These are phyloP conservation scores for Myriosclerotinia duriaeana DNA, from an alignment of 2,329 filamentous ascomycete species.

Conservation along the genomic window DNA sequence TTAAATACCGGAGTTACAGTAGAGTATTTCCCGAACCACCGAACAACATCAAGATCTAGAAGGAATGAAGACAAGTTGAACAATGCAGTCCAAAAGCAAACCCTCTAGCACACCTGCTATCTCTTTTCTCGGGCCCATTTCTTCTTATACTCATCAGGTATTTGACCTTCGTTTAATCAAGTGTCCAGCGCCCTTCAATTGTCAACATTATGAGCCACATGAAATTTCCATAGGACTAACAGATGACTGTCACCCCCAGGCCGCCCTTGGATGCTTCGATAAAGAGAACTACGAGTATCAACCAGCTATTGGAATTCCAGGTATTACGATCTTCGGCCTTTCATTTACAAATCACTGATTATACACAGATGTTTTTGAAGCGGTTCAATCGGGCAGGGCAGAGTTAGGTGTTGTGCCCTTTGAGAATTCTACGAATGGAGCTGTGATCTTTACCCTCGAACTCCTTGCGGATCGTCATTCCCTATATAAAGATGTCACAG, in stretches of 20 bases:
- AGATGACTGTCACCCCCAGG: constrained; percentile 45
- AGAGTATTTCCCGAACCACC: constrained; percentile 11
- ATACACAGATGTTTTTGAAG: constrained; percentile 71
- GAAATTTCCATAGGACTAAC: constrained; percentile 32
- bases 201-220: constrained; percentile 23
- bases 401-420: constrained; percentile 84
- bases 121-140: constrained; percentile 62
- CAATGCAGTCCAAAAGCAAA: constrained; percentile 20
- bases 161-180: constrained; percentile 29
- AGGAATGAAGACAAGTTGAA: constrained; percentile 16
- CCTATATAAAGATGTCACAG: constrained; percentile 65
- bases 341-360: neutral
- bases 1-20: neutral
- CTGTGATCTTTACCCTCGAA: constrained; percentile 86
- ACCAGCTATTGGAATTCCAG: constrained; percentile 28
- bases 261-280: constrained; percentile 53
- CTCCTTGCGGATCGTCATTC: constrained; percentile 73
- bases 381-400: constrained; percentile 66
- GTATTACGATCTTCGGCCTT: constrained; percentile 24
- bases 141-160: constrained; percentile 71
- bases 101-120: constrained; percentile 40
- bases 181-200: constrained; percentile 22
- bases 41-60: constrained; percentile 9
- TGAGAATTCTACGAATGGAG: constrained; percentile 94
- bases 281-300: constrained; percentile 28